Conservation (phyloP, 2,329 filamentous ascomycete species). For the Aureobasidium sp. region DNA sequence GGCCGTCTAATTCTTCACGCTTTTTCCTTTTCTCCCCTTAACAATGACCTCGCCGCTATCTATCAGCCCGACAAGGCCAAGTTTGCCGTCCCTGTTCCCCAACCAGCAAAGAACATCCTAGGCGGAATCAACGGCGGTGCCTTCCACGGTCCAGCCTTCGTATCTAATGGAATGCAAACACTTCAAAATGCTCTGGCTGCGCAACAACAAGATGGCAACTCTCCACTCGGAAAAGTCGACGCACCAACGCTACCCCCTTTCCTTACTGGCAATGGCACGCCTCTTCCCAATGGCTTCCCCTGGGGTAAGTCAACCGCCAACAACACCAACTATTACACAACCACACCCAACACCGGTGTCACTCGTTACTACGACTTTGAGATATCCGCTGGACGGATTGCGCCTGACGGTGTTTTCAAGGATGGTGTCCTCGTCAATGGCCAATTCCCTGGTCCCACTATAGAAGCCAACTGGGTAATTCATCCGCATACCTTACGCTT, state of each 20-base stretch:
- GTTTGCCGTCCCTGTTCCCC: background rate
- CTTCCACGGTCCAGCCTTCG: constrained; percentile 8
- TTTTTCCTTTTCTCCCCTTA: background rate
- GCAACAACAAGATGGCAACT: constrained; percentile 16
- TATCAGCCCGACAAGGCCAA: background rate
- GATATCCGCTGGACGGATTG: constrained; percentile 24
- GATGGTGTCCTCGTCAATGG: constrained; percentile 45
- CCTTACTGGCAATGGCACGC: constrained; percentile 19
- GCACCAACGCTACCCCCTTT: constrained; percentile 19
- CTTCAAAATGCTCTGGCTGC: constrained; percentile 5
- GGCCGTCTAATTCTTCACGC: constrained; percentile 10
- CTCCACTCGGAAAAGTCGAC: constrained; percentile 19
- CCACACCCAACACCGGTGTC: constrained; percentile 29
- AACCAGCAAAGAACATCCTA: background rate
- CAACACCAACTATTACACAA: constrained; percentile 26
- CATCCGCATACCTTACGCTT: background rate
- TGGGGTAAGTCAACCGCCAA: constrained; percentile 26
- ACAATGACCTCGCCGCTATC: background rate
- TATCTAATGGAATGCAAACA: constrained; percentile 4
- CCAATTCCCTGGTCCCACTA: constrained; percentile 59
- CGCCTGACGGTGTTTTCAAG: constrained; percentile 29
- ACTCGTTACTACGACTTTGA: constrained; percentile 30
- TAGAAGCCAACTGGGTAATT: constrained; percentile 38
- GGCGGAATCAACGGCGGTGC: background rate
- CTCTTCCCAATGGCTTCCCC: constrained; percentile 21